These are phyloP conservation scores for Fistulina hepatica DNA, from an alignment of 1,284 basidiomycete species.

Conservation along the genomic window DNA sequence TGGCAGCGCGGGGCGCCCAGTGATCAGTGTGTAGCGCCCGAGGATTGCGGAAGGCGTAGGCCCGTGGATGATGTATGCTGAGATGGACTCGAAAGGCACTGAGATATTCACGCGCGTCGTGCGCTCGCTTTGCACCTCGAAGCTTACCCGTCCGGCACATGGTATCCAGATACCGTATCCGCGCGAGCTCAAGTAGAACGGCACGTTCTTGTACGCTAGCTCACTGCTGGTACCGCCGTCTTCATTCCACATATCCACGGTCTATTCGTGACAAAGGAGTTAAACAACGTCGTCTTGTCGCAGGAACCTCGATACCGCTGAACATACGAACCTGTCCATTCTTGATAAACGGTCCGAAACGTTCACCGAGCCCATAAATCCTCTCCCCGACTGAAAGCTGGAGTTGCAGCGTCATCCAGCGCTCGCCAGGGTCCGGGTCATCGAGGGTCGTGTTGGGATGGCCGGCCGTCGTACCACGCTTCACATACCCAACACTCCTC, in stretches of 20 bases:
- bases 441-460: too few relatives aligned
- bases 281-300: background rate
- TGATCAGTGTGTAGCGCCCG: constrained; percentile 51
- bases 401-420: constrained; percentile 59
- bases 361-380: constrained; percentile 63
- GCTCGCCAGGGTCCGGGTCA: too few relatives aligned
- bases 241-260: constrained; percentile 2
- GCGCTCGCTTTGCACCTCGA: constrained; percentile 67
- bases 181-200: constrained; percentile 59
- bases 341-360: constrained; percentile 66
- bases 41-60: constrained; percentile 51
- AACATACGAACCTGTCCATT: constrained; percentile 38
- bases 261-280: background rate
- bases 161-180: constrained; percentile 71
- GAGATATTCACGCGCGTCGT: constrained; percentile 62
- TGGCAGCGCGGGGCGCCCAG: constrained; percentile 44
- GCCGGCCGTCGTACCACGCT: too few relatives aligned
- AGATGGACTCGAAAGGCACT: constrained; percentile 49
- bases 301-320: background rate
- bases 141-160: constrained; percentile 65
- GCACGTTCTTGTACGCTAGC: constrained; percentile 67
- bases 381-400: constrained; percentile 60
- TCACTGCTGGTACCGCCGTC: constrained; percentile 63
- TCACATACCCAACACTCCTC: too few relatives aligned
- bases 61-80: constrained; percentile 63